Evolutionary conservation across 495 filamentous ascomycete genomes (phyloP).

Genomic region (Clavariopsis aquatica): DNA sequence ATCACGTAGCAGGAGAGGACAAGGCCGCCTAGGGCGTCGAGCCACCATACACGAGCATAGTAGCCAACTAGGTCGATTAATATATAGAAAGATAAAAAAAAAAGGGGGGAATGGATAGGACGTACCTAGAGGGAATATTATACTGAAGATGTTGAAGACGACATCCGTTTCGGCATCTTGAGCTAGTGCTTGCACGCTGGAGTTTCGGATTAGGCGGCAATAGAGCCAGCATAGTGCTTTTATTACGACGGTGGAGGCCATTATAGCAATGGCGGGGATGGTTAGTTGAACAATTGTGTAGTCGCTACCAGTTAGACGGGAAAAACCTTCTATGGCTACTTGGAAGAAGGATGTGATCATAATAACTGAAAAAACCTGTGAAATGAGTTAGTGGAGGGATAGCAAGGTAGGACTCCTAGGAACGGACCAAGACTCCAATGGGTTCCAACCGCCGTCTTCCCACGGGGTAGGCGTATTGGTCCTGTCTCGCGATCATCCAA

Average conservation of each 20-base stretch:
- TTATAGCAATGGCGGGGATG: slow-evolving; percentile 73
- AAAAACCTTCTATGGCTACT: slow-evolving; percentile 71
- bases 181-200: slow-evolving; percentile 81
- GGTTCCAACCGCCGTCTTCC: slow-evolving; percentile 68
- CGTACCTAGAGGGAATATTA: slow-evolving; percentile 75
- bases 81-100: background rate
- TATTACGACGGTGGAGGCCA: slow-evolving; percentile 78
- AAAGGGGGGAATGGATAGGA: background rate
- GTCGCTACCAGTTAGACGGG: slow-evolving; percentile 63
- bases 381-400: background rate
- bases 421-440: slow-evolving; percentile 49
- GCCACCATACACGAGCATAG: slow-evolving; percentile 76
- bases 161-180: slow-evolving; percentile 70
- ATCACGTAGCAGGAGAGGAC: slow-evolving; percentile 81
- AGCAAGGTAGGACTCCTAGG: background rate
- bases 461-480: slow-evolving; percentile 81
- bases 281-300: slow-evolving; percentile 72
- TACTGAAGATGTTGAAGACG: slow-evolving; percentile 89
- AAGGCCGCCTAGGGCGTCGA: slow-evolving; percentile 82
- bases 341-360: slow-evolving; percentile 83
- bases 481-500: slow-evolving; percentile 68
- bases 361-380: slow-evolving; percentile 51
- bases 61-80: slow-evolving; percentile 66
- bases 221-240: slow-evolving; percentile 86
- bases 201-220: slow-evolving; percentile 87